phyloP scores from a whole-genome alignment of 169 alveolate species.

The Plasmodium coatneyi region DNA sequence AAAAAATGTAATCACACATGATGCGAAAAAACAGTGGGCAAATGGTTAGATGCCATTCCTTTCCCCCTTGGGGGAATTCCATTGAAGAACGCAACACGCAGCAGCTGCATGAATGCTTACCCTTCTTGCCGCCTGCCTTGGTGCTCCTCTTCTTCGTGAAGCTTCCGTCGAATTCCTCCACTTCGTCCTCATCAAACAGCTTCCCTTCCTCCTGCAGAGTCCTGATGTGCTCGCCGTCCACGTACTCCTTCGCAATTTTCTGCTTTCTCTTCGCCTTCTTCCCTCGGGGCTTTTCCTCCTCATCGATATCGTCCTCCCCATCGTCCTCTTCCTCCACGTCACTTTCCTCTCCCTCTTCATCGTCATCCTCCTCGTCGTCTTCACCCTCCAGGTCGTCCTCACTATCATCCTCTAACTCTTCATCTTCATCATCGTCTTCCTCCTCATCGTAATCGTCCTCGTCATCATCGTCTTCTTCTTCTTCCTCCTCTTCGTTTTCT shows the following conservation, averaged over 20 bases:
- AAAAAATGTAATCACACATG: neutral
- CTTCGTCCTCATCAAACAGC: constrained; percentile 45
- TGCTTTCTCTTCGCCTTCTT: constrained; percentile 13
- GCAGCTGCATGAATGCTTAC: neutral
- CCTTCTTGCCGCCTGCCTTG: neutral
- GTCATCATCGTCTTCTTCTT: neutral
- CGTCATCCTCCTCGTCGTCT: neutral
- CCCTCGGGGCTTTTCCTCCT: neutral
- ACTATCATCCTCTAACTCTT: neutral
- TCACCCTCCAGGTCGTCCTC: neutral
- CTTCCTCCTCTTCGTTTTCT: neutral
- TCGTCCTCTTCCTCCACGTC: neutral
- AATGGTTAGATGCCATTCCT: neutral
- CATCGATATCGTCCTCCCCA: neutral
- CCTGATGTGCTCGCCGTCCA: constrained; percentile 51
- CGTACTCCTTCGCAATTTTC: constrained; percentile 26
- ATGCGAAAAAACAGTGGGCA: neutral
- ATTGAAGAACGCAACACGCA: neutral
- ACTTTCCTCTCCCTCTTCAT: neutral
- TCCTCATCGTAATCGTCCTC: neutral
- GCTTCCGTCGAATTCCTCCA: constrained; percentile 26
- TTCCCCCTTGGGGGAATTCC: neutral
- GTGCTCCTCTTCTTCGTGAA: constrained; percentile 18
- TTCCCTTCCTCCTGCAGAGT: constrained; percentile 49
- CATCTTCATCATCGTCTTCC: neutral